A percentile compares a stretch with the other conserved stretches of the same genome.
These are phyloP conservation scores for Heliamphora exappendiculata DNA, from an alignment of 148 eudicot species.

Conservation along the genomic window DNA sequence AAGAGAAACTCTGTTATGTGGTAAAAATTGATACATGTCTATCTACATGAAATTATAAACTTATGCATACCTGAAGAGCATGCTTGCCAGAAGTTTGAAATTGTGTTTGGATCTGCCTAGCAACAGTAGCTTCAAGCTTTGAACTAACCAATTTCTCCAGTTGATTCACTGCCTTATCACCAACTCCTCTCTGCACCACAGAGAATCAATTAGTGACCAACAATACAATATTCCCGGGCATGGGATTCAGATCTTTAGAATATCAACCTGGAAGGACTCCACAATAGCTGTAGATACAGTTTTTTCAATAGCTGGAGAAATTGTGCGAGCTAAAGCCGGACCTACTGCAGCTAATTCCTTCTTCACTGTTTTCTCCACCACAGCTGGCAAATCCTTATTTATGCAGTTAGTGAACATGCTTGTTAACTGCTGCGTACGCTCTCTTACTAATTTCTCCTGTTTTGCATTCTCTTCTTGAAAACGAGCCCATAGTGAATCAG, in stretches of 20 bases:
- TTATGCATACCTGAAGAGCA: slow-evolving; percentile 65
- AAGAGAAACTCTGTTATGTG: neutral
- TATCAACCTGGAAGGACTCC: slow-evolving; percentile 76
- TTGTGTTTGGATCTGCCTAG: slow-evolving; percentile 80
- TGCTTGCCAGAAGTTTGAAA: slow-evolving; percentile 93
- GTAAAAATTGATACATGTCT: neutral
- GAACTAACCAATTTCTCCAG: slow-evolving; percentile 71
- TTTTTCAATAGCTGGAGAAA: slow-evolving; percentile 74
- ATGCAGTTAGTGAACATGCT: slow-evolving; percentile 42
- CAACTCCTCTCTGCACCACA: slow-evolving; percentile 65
- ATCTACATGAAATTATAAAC: neutral
- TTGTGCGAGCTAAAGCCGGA: slow-evolving; percentile 63
- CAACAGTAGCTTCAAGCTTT: slow-evolving; percentile 74
- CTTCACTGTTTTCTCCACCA: slow-evolving; percentile 66
- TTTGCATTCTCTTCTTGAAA: slow-evolving; percentile 63
- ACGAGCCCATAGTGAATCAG: slow-evolving; percentile 86
- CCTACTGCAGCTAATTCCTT: slow-evolving; percentile 64
- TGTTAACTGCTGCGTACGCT: slow-evolving; percentile 57
- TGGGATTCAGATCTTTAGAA: slow-evolving; percentile 8
- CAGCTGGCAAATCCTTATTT: slow-evolving; percentile 56
- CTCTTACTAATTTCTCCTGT: slow-evolving; percentile 63
- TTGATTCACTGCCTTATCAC: slow-evolving; percentile 84
- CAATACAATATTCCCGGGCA: neutral
- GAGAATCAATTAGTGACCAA: slow-evolving; percentile 8
- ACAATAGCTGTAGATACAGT: slow-evolving; percentile 51